Conservation (phyloP, 345 rosid genomes). For the Eucalyptus shirleyi region DNA sequence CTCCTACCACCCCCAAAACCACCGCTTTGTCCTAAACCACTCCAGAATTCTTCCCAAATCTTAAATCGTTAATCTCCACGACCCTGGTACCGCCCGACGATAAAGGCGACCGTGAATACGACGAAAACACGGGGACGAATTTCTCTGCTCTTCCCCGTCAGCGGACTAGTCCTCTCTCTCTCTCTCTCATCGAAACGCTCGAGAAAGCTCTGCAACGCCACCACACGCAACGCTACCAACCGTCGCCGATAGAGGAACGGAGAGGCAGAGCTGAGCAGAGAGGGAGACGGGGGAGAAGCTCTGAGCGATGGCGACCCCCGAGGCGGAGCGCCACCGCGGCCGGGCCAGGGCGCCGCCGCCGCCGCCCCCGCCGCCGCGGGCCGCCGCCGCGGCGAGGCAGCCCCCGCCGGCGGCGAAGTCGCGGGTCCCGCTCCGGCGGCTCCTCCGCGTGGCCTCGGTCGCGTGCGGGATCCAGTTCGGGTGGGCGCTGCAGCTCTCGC, state of each 20-base stretch:
- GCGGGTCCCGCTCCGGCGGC: constrained; percentile 45
- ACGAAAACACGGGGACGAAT: neutral
- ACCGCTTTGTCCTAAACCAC: neutral
- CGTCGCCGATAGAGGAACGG: neutral
- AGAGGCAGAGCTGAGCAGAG: neutral
- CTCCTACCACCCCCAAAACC: neutral
- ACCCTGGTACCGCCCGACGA: neutral
- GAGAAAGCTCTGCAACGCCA: neutral
- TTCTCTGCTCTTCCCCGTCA: neutral
- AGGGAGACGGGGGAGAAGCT: neutral
- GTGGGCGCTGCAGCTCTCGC: constrained; percentile 95
- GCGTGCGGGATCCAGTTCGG: constrained; percentile 97
- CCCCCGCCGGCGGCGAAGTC: neutral
- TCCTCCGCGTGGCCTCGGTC: constrained; percentile 80
- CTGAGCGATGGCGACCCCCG: constrained; percentile 4
- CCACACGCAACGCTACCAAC: neutral
- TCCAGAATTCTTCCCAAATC: neutral
- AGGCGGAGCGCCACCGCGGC: constrained; percentile 18
- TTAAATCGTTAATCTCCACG: neutral
- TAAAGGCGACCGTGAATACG: neutral
- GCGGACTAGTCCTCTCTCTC: neutral
- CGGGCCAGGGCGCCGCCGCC: constrained; percentile 12
- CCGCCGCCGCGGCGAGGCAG: neutral
- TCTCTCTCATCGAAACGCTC: neutral
- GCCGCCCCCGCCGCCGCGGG: neutral